Conservation (phyloP, 257 asterid genomes). For the Petunia secreta region DNA sequence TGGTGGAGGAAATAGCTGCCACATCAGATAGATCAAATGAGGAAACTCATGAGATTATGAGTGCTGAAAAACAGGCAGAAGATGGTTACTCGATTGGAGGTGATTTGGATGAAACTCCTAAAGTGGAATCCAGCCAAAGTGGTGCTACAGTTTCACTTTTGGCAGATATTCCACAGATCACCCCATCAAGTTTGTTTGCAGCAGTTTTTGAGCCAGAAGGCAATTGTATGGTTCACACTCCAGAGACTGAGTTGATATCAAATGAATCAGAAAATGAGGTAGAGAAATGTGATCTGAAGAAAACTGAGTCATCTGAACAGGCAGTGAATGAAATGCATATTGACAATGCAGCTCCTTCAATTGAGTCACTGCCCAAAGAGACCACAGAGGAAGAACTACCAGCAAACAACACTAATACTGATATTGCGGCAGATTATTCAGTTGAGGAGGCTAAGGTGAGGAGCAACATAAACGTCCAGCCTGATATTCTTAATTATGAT, state of each 20-base stretch:
- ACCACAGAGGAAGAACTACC: conserved; percentile 22
- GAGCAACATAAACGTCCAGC: background rate
- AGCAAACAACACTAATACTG: conserved; percentile 14
- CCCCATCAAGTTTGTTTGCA: conserved; percentile 21
- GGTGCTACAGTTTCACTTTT: conserved; percentile 19
- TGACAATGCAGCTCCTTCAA: conserved; percentile 16
- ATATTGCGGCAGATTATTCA: conserved; percentile 12
- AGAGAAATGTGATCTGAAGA: conserved; percentile 20
- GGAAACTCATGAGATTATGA: conserved; percentile 23
- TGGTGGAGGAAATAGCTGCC: conserved; percentile 1
- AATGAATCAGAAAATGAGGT: conserved; percentile 28
- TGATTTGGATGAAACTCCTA: conserved; percentile 27
- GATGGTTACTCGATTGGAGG: conserved; percentile 9
- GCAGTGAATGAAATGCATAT: conserved; percentile 19
- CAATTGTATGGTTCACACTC: conserved; percentile 26
- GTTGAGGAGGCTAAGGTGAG: conserved; percentile 12
- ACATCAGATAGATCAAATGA: conserved; percentile 25
- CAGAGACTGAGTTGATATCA: conserved; percentile 26
- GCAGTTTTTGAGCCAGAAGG: conserved; percentile 28
- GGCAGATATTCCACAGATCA: conserved; percentile 27
- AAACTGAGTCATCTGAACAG: conserved; percentile 27
- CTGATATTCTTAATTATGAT: conserved; percentile 11
- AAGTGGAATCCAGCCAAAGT: conserved; percentile 17
- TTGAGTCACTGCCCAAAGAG: conserved; percentile 19
- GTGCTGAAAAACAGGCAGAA: conserved; percentile 17